Conservation (phyloP, 805 yeast genomes). For the Lachancea meyersii region DNA sequence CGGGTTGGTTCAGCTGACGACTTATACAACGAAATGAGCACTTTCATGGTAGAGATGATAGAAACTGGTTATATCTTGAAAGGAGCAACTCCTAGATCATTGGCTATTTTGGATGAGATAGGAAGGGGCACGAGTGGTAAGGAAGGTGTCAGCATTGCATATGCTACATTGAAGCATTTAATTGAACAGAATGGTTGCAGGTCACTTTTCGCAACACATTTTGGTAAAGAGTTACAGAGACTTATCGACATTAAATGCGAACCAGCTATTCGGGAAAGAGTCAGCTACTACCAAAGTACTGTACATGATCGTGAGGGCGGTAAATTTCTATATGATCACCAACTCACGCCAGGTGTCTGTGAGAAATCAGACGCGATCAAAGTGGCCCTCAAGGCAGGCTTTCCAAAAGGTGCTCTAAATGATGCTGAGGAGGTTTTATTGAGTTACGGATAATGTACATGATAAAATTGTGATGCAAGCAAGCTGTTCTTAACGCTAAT, state of each 20-base stretch:
- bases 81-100: slow-evolving; percentile 58
- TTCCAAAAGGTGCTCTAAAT: slow-evolving; percentile 53
- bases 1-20: slow-evolving; percentile 85
- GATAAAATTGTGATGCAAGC: slow-evolving; percentile 7
- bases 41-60: slow-evolving; percentile 89
- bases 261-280: slow-evolving; percentile 15
- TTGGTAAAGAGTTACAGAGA: slow-evolving; percentile 48
- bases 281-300: slow-evolving; percentile 21
- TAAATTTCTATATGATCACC: slow-evolving; percentile 42
- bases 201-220: slow-evolving; percentile 87
- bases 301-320: slow-evolving; percentile 26
- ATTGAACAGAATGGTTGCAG: slow-evolving; percentile 53
- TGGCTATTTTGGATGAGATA: slow-evolving; percentile 79
- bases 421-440: slow-evolving; percentile 37
- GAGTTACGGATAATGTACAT: neutral
- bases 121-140: slow-evolving; percentile 84
- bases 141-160: slow-evolving; percentile 84
- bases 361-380: slow-evolving; percentile 68
- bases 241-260: slow-evolving; percentile 34
- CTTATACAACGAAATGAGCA: slow-evolving; percentile 69
- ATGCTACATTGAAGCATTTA: slow-evolving; percentile 59
- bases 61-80: slow-evolving; percentile 69
- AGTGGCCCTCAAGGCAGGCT: slow-evolving; percentile 74
- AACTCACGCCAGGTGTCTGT: slow-evolving; percentile 60
- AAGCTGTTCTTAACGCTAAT: slow-evolving; percentile 14